phyloP scores from a whole-genome alignment of 768 basidiomycete genomes.

The Udeniomyces megalosporus region DNA sequence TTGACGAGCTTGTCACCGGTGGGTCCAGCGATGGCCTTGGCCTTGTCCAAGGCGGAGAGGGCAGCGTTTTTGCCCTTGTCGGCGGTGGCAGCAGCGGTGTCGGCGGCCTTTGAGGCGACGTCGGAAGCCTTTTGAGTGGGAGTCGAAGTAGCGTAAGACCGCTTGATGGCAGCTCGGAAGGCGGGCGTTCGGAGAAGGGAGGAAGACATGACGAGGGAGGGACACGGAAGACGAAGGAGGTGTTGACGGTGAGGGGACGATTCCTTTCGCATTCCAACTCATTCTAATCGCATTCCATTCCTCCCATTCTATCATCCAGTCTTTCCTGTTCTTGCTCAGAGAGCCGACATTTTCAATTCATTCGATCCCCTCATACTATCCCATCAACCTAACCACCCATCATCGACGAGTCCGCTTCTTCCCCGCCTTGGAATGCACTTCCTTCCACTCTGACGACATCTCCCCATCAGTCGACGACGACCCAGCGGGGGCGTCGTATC shows the following conservation, averaged over 20 bases:
- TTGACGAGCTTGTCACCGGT: constrained; percentile 25
- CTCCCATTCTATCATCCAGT: too few species aligned
- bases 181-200: constrained; percentile 6
- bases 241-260: not conserved
- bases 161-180: constrained; percentile 11
- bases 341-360: too few species aligned
- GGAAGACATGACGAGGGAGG: not conserved
- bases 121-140: constrained; percentile 41
- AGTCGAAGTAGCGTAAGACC: constrained; percentile 15
- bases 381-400: too few species aligned
- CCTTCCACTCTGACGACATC: too few species aligned
- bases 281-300: too few species aligned
- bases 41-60: constrained; percentile 14
- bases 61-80: constrained; percentile 22
- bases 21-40: constrained; percentile 24
- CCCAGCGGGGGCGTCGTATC: too few species aligned
- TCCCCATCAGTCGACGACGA: too few species aligned
- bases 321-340: too few species aligned
- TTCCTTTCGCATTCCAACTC: too few species aligned
- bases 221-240: not conserved
- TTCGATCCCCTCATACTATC: too few species aligned
- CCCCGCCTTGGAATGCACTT: too few species aligned
- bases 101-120: constrained; percentile 30
- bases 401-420: too few species aligned
- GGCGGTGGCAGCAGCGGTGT: constrained; percentile 16